Base-by-base conservation (phyloP, 345 rosid genomes). In the Eucalyptus tenuipes region DNA sequence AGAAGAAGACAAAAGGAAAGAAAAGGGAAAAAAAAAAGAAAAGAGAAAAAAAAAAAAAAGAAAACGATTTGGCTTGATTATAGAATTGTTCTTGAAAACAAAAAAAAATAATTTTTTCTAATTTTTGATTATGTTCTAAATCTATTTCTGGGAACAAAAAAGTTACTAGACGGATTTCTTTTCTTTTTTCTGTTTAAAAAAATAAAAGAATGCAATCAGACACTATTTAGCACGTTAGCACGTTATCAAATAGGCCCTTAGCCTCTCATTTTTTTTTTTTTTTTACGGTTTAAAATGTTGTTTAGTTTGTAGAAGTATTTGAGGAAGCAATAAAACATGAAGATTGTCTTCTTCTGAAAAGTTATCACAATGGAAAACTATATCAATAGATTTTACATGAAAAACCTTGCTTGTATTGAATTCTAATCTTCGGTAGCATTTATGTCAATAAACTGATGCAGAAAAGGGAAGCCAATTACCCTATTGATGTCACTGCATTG, bases 71-170 rank as follows among this genome's bases (percentile, higher is more conserved):
- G 9, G 10, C 55, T 52, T 52, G 55, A 52, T 52, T 52, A 3
- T 52, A 18, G 55, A 52, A 52, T 52, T 52, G 8, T 52, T 7
- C 10, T 52, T 0, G 1, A 0, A 50, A 50, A 50, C 0, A 50
- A 37, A 50, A 50, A 52, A 52, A 17, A 17, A 50, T 1, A 50
- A 50, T 6, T 50, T 50, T 50, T 17, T 52, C 55, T 52, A 52
- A 9, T 52, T 52, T 52, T 52, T 52, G 0, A 52, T 52, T 52
- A 18, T 52, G 24, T 52, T 52, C 10, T 52, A 52, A 18, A 52
- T 52, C 1, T 3, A 18, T 52, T 18, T 8, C 10, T 0, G 0
- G 0, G 8, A 52, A 18, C 1, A 18, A 52, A 18, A 52, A 18
- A 52, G 2, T 52, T 8, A 52, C 24, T 52, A 52, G 24, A 52